phyloP scores from a whole-genome alignment of 139 green algal genomes.

The Volvox reticuliferus region DNA sequence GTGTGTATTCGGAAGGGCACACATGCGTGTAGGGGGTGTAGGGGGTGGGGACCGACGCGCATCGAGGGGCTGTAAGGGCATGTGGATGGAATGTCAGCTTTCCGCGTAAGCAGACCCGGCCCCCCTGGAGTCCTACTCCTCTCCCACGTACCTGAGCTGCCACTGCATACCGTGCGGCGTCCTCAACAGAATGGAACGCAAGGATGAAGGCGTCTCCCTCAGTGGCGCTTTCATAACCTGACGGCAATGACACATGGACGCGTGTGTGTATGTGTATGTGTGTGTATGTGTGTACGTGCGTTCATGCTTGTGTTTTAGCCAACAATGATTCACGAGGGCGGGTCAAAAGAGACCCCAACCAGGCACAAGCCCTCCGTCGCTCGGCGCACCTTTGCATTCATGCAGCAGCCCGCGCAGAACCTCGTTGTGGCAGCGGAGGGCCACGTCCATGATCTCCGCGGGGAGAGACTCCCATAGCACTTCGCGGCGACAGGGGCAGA shows the following conservation, averaged over 20 bases:
- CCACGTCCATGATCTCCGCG: not conserved
- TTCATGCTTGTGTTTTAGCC: not conserved
- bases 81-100: not conserved
- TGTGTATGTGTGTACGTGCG: not conserved
- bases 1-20: too few relatives aligned
- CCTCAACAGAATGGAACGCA: constrained; percentile 60
- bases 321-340: too few relatives aligned
- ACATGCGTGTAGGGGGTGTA: too few relatives aligned
- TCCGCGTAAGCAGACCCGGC: not conserved
- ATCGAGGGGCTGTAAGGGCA: too few relatives aligned
- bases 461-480: constrained; percentile 38
- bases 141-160: not conserved
- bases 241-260: not conserved
- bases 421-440: constrained; percentile 17
- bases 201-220: constrained; percentile 68
- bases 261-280: not conserved
- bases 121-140: not conserved
- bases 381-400: not conserved
- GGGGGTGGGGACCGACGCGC: too few relatives aligned
- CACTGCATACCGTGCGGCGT: constrained; percentile 46
- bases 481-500: not conserved
- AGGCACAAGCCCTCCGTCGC: not conserved
- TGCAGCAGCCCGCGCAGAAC: constrained; percentile 31
- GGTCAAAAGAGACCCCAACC: too few relatives aligned
- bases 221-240: constrained; percentile 61